A percentile compares a stretch with the other conserved stretches of the same genome.
Conservation (phyloP, 345 rosid species). For the Gossypium arboreum region DNA sequence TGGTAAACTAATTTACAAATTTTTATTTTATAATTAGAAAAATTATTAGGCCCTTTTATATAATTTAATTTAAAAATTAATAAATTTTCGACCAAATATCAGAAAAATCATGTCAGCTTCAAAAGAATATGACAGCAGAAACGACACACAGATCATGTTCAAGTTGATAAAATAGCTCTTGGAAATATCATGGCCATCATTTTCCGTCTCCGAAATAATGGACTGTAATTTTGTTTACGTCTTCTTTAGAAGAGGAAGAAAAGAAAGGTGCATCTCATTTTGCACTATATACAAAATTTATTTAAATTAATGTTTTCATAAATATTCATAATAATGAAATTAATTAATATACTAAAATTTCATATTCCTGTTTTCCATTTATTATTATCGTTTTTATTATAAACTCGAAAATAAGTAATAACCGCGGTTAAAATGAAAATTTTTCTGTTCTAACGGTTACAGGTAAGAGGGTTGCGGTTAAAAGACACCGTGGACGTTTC, state of each 20-base stretch:
- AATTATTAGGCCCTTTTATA: neutral
- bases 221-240: neutral
- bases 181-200: neutral
- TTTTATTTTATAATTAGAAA: neutral
- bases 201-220: neutral
- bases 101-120: neutral
- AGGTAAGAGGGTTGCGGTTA: constrained; percentile 72
- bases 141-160: neutral
- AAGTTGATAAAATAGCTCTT: neutral
- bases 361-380: neutral
- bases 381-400: neutral
- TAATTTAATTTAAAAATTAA: neutral
- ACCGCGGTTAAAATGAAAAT: neutral
- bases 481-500: constrained; percentile 73
- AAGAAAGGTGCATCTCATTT: neutral
- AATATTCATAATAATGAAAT: neutral
- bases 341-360: neutral
- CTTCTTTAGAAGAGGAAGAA: neutral
- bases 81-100: neutral
- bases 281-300: neutral
- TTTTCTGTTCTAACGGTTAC: constrained; percentile 6
- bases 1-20: neutral
- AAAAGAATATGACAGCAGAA: neutral
- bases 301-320: no score
- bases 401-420: neutral